Evolutionary conservation across 371 early-diverging fungal species (phyloP), one percentile per base, ranked within the genome.

Genomic region (Apophysomyces ossiformis): DNA sequence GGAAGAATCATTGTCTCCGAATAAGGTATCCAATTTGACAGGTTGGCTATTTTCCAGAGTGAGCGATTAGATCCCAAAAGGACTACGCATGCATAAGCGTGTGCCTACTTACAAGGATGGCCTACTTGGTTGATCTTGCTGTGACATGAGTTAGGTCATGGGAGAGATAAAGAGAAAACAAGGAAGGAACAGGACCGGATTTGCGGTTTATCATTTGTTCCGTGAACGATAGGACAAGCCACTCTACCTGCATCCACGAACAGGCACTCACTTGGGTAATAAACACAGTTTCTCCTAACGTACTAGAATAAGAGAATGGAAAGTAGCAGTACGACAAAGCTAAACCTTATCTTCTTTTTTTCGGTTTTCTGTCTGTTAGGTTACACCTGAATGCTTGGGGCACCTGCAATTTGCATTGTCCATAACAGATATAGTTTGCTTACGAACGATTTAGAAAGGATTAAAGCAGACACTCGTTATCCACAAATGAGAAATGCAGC

Each of bases 201-300:
- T 47, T 11, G 47, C 18, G 11, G 18, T 47, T 47, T 47, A 47
- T 47, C 47, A 15, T 47, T 18, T 47, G 47, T 47, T 47, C 18
- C 47, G 21, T n/a, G 16, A 11, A 47, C 16, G 18, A 11, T 47
- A 47, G 11, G n/a, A 47, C 9, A 47, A 47, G 47, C 47, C 47
- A 47, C 47, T 47, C 18, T 47, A 47, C 47, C 47, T 47, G 47
- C 47, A 47, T 47, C 16, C 47, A 47, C 47, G 47, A n/a, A 47
- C 18, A 47, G n/a, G 16, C 16, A 47, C 47, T 1, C 47, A 47
- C 47, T 8, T 41, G 13, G 13, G 13, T 41, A 11, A 41, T 41
- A 13, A 8, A 0, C 41, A 41, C 41, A 11, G 41, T 11, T 41
- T 41, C 41, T 26, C 32, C 32, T 26, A 26, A 26, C 2, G 32